Evolutionary conservation across 2,329 filamentous ascomycete genomes (phyloP).

Genomic region (Conoideocrella luteorostrata): DNA sequence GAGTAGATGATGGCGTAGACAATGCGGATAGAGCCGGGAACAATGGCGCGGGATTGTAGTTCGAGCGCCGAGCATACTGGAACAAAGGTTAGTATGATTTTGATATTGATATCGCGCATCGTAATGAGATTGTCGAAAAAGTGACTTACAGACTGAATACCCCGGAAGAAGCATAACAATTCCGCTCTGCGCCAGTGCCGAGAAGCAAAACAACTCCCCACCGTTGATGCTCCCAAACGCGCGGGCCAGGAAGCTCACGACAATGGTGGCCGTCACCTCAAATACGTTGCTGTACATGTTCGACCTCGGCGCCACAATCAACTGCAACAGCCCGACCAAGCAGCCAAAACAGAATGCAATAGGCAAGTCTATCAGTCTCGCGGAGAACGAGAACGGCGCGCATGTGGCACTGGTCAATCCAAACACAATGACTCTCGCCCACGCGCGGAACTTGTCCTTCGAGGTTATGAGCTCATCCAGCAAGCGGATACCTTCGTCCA

Average conservation of each 20-base stretch:
- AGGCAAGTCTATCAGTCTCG: constrained; percentile 64
- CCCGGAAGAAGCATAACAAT: constrained; percentile 62
- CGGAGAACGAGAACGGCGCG: constrained; percentile 69
- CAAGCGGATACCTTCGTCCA: constrained; percentile 49
- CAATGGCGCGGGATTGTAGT: constrained; percentile 61
- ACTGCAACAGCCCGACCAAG: constrained; percentile 62
- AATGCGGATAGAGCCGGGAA: constrained; percentile 66
- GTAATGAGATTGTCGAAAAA: background rate
- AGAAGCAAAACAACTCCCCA: constrained; percentile 55
- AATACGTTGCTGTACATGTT: constrained; percentile 63
- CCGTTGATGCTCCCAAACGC: constrained; percentile 54
- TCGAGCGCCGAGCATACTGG: constrained; percentile 47
- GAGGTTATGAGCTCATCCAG: constrained; percentile 50
- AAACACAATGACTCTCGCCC: constrained; percentile 56
- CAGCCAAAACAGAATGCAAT: constrained; percentile 65
- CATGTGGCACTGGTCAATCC: constrained; percentile 66
- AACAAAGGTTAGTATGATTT: background rate
- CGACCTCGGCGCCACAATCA: constrained; percentile 62
- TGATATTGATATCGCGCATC: background rate
- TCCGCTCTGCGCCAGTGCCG: constrained; percentile 56
- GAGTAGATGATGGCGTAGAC: constrained; percentile 71
- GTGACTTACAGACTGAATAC: constrained; percentile 48
- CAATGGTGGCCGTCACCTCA: constrained; percentile 54
- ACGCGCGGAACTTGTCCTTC: constrained; percentile 46
- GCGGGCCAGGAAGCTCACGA: constrained; percentile 56